These are phyloP conservation scores for Mortierella sp. DNA, from an alignment of 371 early-diverging fungal species.

Conservation along the genomic window DNA sequence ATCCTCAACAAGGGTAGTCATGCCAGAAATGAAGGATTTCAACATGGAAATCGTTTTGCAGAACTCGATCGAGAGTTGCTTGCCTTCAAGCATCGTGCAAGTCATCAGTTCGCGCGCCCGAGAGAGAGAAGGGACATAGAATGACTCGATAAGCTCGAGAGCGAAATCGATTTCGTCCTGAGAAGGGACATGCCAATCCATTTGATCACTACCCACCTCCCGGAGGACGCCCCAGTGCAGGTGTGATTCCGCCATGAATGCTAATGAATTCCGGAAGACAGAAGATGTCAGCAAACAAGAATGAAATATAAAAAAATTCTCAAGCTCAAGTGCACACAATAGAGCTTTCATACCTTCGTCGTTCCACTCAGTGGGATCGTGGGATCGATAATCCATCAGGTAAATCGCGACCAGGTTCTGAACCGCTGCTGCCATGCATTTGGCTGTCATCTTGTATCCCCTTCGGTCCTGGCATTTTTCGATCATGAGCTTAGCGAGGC, in stretches of 20 bases:
- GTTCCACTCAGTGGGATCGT: constrained; percentile 63
- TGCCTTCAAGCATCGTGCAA: constrained; percentile 38
- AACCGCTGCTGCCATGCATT: constrained; percentile 63
- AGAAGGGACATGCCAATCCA: constrained; percentile 84
- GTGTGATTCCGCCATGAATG: constrained; percentile 69
- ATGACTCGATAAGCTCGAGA: constrained; percentile 65
- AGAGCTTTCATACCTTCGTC: constrained; percentile 57
- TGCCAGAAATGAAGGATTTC: constrained; percentile 65
- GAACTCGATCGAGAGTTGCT: constrained; percentile 64
- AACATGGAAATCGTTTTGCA: constrained; percentile 69
- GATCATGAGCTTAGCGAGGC: constrained; percentile 62
- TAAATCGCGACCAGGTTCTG: constrained; percentile 61
- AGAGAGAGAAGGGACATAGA: constrained; percentile 58
- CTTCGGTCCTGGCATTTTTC: constrained; percentile 68
- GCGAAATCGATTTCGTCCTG: constrained; percentile 76
- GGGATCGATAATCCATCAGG: constrained; percentile 51
- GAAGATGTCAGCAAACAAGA: background rate
- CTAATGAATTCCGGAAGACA: constrained; percentile 21
- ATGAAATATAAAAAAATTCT: too few relatives aligned
- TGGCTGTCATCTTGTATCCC: constrained; percentile 80
- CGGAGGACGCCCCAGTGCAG: constrained; percentile 79
- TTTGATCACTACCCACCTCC: constrained; percentile 60
- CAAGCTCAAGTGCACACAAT: too few relatives aligned
- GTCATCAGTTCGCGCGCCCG: constrained; percentile 62
- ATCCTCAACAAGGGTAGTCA: constrained; percentile 60